These are phyloP conservation scores for Clonostachys byssicola DNA, from an alignment of 2,329 filamentous ascomycete genomes.

Conservation along the genomic window DNA sequence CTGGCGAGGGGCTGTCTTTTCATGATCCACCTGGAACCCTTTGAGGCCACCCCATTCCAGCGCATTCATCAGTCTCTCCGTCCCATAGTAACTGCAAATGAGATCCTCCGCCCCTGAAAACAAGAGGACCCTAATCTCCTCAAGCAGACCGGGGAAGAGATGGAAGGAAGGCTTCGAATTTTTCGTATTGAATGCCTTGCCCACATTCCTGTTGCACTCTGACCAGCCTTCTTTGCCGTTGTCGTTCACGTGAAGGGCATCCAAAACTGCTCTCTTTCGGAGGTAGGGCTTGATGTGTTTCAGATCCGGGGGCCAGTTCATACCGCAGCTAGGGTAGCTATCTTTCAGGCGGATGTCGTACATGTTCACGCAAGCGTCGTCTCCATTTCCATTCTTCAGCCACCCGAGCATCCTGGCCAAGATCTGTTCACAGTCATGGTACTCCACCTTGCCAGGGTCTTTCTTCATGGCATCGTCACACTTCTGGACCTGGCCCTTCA, in stretches of 20 bases:
- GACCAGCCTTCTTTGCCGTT: slow-evolving; percentile 86
- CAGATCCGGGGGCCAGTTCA: slow-evolving; percentile 97
- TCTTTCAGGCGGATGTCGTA: slow-evolving; percentile 91
- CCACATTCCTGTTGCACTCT: slow-evolving; percentile 82
- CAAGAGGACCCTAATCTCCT: slow-evolving; percentile 73
- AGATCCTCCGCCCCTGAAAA: slow-evolving; percentile 93
- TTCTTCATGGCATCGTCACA: slow-evolving; percentile 61
- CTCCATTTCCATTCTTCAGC: slow-evolving; percentile 51
- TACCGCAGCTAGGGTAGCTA: slow-evolving; percentile 78
- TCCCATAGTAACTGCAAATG: slow-evolving; percentile 96
- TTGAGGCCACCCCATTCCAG: slow-evolving; percentile 89
- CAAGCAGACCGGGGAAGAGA: slow-evolving; percentile 73
- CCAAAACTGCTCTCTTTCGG: slow-evolving; percentile 70
- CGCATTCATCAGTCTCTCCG: slow-evolving; percentile 84
- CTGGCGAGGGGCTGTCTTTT: slow-evolving; percentile 85
- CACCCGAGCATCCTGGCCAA: slow-evolving; percentile 67
- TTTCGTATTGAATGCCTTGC: slow-evolving; percentile 62
- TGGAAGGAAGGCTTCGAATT: slow-evolving; percentile 71
- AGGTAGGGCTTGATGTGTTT: slow-evolving; percentile 76
- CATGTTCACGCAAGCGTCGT: slow-evolving; percentile 80
- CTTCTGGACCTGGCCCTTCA: slow-evolving; percentile 65
- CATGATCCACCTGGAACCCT: slow-evolving; percentile 83
- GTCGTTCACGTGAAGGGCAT: slow-evolving; percentile 76
- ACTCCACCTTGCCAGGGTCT: slow-evolving; percentile 53
- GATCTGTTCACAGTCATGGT: slow-evolving; percentile 69